phyloP scores from a whole-genome alignment of 768 basidiomycete genomes.

The Pulveroboletus sp. region DNA sequence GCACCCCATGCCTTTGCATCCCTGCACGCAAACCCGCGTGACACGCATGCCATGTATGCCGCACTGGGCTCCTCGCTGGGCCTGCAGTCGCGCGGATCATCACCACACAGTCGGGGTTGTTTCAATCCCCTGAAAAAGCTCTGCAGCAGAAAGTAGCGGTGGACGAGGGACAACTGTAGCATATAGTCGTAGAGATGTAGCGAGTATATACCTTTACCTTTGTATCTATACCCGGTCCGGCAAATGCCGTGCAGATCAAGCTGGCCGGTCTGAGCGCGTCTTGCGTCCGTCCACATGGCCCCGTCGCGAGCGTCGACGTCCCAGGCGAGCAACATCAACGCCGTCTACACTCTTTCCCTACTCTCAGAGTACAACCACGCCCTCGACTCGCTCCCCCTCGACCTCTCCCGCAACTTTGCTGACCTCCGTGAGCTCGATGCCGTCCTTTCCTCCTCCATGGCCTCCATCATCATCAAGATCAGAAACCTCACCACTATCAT shows the following conservation, averaged over 20 bases:
- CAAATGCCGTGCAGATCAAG: conserved; percentile 23
- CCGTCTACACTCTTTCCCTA: conserved; percentile 64
- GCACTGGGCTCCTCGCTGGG: conserved; percentile 38
- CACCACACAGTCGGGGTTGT: conserved; percentile 23
- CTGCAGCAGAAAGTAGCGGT: conserved; percentile 29
- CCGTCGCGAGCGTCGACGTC: conserved; percentile 33
- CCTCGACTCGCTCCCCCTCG: conserved; percentile 89
- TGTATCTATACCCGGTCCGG: conserved; percentile 24
- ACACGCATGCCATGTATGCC: conserved; percentile 57
- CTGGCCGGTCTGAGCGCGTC: not conserved
- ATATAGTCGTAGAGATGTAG: not conserved
- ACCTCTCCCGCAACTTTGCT: conserved; percentile 91
- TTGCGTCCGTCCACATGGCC: conserved; percentile 28
- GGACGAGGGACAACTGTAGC: too few relatives aligned
- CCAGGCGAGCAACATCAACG: conserved; percentile 32
- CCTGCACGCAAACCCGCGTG: conserved; percentile 61
- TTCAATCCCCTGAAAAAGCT: conserved; percentile 35
- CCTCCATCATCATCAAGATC: conserved; percentile 79
- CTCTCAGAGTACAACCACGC: conserved; percentile 87
- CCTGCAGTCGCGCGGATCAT: conserved; percentile 22
- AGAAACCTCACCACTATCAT: conserved; percentile 72
- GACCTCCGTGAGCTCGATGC: conserved; percentile 99
- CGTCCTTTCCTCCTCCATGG: conserved; percentile 87
- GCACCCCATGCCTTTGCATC: conserved; percentile 56
- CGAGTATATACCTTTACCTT: not conserved